phyloP scores from a whole-genome alignment of 2,329 filamentous ascomycete species.

The Berkeleyomyces rouxiae region DNA sequence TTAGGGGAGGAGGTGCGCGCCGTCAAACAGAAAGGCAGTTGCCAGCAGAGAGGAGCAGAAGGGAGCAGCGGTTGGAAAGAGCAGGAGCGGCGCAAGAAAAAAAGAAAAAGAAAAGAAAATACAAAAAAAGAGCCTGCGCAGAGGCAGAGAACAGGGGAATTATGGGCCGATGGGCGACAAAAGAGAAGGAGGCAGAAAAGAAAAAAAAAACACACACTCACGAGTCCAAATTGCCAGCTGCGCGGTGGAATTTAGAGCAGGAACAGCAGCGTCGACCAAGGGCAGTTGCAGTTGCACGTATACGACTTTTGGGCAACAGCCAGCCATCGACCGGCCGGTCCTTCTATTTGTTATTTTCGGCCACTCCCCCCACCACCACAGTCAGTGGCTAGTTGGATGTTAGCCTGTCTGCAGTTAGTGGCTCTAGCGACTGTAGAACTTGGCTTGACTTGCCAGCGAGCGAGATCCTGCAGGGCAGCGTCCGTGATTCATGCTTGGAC shows the following conservation, averaged over 20 bases:
- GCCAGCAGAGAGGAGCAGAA: not conserved
- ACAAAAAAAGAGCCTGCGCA: slow-evolving; percentile 1
- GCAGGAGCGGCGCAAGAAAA: not conserved
- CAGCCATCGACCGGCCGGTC: not conserved
- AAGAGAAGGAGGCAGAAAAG: not conserved
- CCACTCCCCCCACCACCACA: not conserved
- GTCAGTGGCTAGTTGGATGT: not conserved
- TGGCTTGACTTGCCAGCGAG: too few relatives aligned
- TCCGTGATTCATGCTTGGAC: too few relatives aligned
- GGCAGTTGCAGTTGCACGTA: not conserved
- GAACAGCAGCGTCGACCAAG: not conserved
- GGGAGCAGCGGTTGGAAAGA: not conserved
- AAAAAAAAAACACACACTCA: not conserved
- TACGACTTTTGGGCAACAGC: not conserved
- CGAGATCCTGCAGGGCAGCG: too few relatives aligned
- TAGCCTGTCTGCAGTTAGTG: too few relatives aligned
- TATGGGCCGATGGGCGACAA: too few relatives aligned
- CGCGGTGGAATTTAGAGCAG: not conserved
- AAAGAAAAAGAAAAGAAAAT: slow-evolving; percentile 1
- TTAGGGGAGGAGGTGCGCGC: not conserved
- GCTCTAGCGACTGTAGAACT: too few relatives aligned
- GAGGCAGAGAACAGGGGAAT: too few relatives aligned
- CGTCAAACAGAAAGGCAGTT: not conserved
- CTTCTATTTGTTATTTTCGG: not conserved
- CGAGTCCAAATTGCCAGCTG: not conserved